Evolutionary conservation across 768 basidiomycete genomes (phyloP).

Genomic region (Agrocybe pediades): DNA sequence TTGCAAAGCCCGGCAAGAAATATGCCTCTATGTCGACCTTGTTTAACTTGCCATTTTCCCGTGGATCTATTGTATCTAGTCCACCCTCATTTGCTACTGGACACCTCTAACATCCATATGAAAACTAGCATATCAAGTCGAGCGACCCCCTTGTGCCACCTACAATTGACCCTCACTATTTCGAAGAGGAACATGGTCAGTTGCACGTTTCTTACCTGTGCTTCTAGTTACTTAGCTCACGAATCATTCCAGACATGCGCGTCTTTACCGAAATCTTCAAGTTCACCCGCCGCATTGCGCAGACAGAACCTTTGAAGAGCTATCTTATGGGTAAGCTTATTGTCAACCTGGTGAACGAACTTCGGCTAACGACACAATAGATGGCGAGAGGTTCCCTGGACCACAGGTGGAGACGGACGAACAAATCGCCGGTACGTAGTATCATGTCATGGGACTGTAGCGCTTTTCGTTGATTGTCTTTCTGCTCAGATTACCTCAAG

Average conservation of each 20-base stretch:
- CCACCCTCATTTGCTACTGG: no score
- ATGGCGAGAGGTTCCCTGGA: conserved; percentile 1
- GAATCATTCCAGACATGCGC: not conserved
- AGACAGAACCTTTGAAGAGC: conserved; percentile 2
- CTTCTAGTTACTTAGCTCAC: not conserved
- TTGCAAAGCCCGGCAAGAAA: conserved; percentile 3
- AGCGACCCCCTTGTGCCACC: conserved; percentile 1
- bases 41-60: conserved; percentile 4
- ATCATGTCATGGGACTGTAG: not conserved
- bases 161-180: conserved; percentile 9
- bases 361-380: not conserved
- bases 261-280: conserved; percentile 4
- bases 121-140: conserved; percentile 9
- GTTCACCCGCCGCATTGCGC: conserved; percentile 1
- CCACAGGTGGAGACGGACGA: conserved; percentile 3
- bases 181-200: conserved; percentile 6
- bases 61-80: conserved; percentile 2
- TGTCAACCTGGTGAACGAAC: not conserved
- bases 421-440: conserved; percentile 1
- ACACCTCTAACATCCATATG: no score
- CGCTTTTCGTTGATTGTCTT: not conserved
- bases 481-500: not conserved
- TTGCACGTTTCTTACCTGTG: not conserved
- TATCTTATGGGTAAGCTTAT: not conserved
- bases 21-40: not conserved